A percentile compares a stretch with the other conserved stretches of the same genome.
phyloP scores from a whole-genome alignment of 23 red algal genomes.

The Cyanidiococcus yangmingshanensis region DNA sequence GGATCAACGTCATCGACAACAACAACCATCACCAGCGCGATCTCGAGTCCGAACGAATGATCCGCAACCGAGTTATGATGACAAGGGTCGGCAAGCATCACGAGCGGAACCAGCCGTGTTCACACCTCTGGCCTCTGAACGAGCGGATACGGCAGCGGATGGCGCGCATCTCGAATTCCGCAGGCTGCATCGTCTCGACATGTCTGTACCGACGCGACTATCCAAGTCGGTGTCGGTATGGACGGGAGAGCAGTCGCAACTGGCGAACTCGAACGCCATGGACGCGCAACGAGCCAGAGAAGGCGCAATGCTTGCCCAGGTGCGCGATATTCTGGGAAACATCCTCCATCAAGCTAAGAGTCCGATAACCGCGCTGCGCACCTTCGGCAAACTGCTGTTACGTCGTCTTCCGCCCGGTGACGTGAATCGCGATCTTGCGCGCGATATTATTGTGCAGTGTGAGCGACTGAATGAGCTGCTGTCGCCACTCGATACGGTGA shows the following conservation, averaged over 20 bases:
- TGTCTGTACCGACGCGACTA: no score
- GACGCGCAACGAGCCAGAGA: not conserved
- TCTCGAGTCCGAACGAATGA: not conserved
- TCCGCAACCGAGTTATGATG: not conserved
- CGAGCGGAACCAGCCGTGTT: not conserved
- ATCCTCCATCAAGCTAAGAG: slow-evolving; percentile 63
- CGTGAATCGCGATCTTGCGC: slow-evolving; percentile 32
- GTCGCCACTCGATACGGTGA: slow-evolving; percentile 42
- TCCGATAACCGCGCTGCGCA: slow-evolving; percentile 45
- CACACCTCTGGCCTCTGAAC: not conserved
- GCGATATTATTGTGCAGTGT: slow-evolving; percentile 42
- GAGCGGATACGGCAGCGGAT: not conserved
- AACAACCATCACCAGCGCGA: not conserved
- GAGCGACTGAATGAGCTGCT: slow-evolving; percentile 51
- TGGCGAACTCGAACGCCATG: not conserved
- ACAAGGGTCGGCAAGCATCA: not conserved
- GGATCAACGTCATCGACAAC: not conserved
- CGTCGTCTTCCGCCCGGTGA: slow-evolving; percentile 54
- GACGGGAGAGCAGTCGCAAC: not conserved
- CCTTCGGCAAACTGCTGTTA: slow-evolving; percentile 47
- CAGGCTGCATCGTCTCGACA: not conserved
- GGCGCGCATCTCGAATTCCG: not conserved
- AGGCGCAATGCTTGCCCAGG: not conserved
- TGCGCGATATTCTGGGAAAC: slow-evolving; percentile 36
- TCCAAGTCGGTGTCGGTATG: not conserved